phyloP scores from a whole-genome alignment of 345 rosid genomes.

The Isatis tinctoria region DNA sequence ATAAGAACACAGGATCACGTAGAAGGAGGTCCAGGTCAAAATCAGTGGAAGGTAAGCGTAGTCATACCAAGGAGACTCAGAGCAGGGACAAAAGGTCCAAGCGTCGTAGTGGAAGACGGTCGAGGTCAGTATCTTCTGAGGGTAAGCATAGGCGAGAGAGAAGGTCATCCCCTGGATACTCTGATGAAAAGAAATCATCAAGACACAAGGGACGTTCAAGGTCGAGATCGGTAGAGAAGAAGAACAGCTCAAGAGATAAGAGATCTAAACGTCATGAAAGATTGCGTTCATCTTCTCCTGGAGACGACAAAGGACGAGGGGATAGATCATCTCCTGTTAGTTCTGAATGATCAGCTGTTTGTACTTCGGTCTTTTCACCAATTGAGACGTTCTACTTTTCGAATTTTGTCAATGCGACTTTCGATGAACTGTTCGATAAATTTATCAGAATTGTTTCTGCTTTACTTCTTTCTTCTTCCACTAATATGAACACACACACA shows the following conservation, averaged over 20 bases:
- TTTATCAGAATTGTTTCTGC: neutral
- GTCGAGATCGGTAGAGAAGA: constrained; percentile 54
- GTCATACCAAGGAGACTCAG: constrained; percentile 39
- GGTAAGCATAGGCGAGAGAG: constrained; percentile 43
- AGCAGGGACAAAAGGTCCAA: constrained; percentile 52
- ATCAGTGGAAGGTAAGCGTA: constrained; percentile 53
- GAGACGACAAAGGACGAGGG: constrained; percentile 33
- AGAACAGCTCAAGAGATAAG: constrained; percentile 39
- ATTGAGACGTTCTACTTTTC: neutral
- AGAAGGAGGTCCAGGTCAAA: constrained; percentile 70
- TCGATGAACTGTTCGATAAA: neutral
- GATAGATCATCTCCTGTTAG: constrained; percentile 44
- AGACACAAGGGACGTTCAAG: constrained; percentile 49
- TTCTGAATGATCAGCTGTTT: neutral
- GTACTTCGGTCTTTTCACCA: neutral
- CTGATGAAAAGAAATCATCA: constrained; percentile 42
- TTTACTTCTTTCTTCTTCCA: neutral
- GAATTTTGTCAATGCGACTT: neutral
- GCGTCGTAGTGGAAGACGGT: constrained; percentile 51
- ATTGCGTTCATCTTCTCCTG: constrained; percentile 45
- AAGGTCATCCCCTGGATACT: constrained; percentile 49
- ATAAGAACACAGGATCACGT: constrained; percentile 39
- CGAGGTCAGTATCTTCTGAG: constrained; percentile 64
- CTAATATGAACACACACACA: too few relatives aligned
- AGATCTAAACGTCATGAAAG: constrained; percentile 44